Conservation (phyloP, 1,139 yeast species). For the Petasospora rhodanensis region DNA sequence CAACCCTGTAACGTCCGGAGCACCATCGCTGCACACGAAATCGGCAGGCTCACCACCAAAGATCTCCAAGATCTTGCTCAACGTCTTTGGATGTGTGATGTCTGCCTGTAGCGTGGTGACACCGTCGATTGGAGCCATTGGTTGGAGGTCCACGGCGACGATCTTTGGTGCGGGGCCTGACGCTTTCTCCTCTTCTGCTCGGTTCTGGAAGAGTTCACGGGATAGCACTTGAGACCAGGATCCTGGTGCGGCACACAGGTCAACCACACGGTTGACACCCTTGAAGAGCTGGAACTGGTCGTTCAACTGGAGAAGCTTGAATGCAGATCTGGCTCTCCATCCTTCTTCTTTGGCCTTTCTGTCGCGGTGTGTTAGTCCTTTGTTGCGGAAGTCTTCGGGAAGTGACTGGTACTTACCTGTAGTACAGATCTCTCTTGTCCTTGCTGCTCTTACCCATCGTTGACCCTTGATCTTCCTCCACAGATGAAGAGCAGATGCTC, state of each 20-base stretch:
- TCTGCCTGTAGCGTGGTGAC: slow-evolving; percentile 92
- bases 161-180: slow-evolving; percentile 55
- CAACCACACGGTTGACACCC: slow-evolving; percentile 79
- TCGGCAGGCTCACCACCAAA: slow-evolving; percentile 94
- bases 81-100: slow-evolving; percentile 90
- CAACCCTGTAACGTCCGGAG: slow-evolving; percentile 96
- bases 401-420: slow-evolving; percentile 32
- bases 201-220: slow-evolving; percentile 50
- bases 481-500: too few species aligned
- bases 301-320: slow-evolving; percentile 81
- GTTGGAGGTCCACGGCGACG: slow-evolving; percentile 93
- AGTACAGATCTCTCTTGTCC: slow-evolving; percentile 88
- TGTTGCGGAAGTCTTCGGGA: too few species aligned
- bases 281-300: slow-evolving; percentile 82
- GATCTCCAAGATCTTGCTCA: slow-evolving; percentile 64
- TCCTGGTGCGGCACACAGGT: slow-evolving; percentile 98
- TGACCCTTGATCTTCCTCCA: too few species aligned
- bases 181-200: slow-evolving; percentile 29
- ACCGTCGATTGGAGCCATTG: slow-evolving; percentile 91
- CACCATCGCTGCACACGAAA: slow-evolving; percentile 95
- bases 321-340: slow-evolving; percentile 95
- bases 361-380: slow-evolving; percentile 27
- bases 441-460: slow-evolving; percentile 96
- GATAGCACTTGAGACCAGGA: slow-evolving; percentile 98
- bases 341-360: slow-evolving; percentile 97